A percentile compares a stretch with the other conserved stretches of the same genome.
Conservation (phyloP, 2,329 filamentous ascomycete species). For the Fusarium buxicola region DNA sequence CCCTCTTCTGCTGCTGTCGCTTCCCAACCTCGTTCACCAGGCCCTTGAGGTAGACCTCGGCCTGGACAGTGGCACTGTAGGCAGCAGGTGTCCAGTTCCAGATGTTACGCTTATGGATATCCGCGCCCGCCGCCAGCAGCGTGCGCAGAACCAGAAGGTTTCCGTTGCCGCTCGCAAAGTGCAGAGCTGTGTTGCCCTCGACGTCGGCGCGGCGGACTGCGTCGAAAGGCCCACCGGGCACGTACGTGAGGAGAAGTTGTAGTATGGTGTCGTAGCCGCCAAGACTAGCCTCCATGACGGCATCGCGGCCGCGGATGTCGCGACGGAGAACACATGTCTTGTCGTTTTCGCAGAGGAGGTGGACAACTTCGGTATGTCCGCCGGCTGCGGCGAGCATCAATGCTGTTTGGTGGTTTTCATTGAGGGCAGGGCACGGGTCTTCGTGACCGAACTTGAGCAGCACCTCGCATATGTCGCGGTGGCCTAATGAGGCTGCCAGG, state of each 20-base stretch:
- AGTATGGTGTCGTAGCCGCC: slow-evolving; percentile 72
- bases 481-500: slow-evolving; percentile 79
- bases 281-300: slow-evolving; percentile 73
- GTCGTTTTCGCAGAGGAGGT: slow-evolving; percentile 74
- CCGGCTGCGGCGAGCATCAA: slow-evolving; percentile 80
- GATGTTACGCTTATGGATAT: slow-evolving; percentile 76
- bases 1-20: slow-evolving; percentile 54
- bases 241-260: slow-evolving; percentile 73
- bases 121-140: slow-evolving; percentile 81
- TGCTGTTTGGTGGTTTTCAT: slow-evolving; percentile 83
- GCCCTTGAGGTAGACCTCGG: slow-evolving; percentile 85
- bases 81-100: slow-evolving; percentile 87
- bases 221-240: slow-evolving; percentile 63
- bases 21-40: slow-evolving; percentile 79
- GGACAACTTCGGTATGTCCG: slow-evolving; percentile 79
- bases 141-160: slow-evolving; percentile 82
- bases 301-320: slow-evolving; percentile 77
- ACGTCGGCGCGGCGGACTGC: slow-evolving; percentile 71
- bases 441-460: slow-evolving; percentile 83
- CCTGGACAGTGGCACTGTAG: slow-evolving; percentile 84
- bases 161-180: slow-evolving; percentile 86
- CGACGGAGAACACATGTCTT: slow-evolving; percentile 71
- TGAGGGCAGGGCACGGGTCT: slow-evolving; percentile 76
- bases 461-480: slow-evolving; percentile 74
- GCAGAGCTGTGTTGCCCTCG: slow-evolving; percentile 86